Evolutionary conservation across 371 early-diverging fungal genomes (phyloP).

Genomic region (Pancytospora epiphaga): DNA sequence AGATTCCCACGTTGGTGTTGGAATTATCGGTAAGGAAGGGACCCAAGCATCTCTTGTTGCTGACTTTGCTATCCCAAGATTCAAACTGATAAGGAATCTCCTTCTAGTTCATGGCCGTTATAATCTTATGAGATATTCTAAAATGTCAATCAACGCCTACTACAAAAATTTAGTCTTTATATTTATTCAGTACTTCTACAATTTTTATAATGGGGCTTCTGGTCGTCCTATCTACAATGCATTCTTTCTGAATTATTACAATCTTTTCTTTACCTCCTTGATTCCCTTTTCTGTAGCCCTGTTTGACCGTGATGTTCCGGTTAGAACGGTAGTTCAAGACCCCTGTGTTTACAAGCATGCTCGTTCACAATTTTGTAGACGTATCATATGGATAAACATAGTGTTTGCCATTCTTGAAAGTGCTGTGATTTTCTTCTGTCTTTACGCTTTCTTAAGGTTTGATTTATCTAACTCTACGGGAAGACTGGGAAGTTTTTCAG

Average conservation of each 20-base stretch:
- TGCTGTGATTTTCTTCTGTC: slow-evolving; percentile 18
- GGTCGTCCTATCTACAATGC: slow-evolving; percentile 58
- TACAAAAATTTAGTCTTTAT: slow-evolving; percentile 60
- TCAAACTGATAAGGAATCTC: slow-evolving; percentile 65
- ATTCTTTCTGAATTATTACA: slow-evolving; percentile 59
- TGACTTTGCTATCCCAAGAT: slow-evolving; percentile 85
- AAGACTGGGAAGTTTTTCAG: slow-evolving; percentile 36
- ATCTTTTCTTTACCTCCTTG: slow-evolving; percentile 59
- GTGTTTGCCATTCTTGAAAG: slow-evolving; percentile 37
- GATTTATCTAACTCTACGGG: slow-evolving; percentile 28
- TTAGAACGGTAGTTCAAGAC: neutral
- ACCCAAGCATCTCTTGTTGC: slow-evolving; percentile 83
- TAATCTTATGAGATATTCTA: slow-evolving; percentile 53
- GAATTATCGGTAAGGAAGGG: slow-evolving; percentile 87
- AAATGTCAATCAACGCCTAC: slow-evolving; percentile 56
- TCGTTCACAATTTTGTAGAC: slow-evolving; percentile 25
- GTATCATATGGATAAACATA: slow-evolving; percentile 20
- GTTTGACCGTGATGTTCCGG: slow-evolving; percentile 49
- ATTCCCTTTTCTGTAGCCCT: slow-evolving; percentile 56
- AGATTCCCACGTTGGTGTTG: slow-evolving; percentile 82
- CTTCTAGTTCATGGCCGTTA: slow-evolving; percentile 54
- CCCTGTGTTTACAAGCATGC: slow-evolving; percentile 31
- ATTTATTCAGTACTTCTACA: slow-evolving; percentile 57
- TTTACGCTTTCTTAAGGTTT: slow-evolving; percentile 16
- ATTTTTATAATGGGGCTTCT: slow-evolving; percentile 55